A percentile compares a stretch with the other conserved stretches of the same genome.
Evolutionary conservation across 106 monocot species (phyloP).

Genomic region (Allium cepa): DNA sequence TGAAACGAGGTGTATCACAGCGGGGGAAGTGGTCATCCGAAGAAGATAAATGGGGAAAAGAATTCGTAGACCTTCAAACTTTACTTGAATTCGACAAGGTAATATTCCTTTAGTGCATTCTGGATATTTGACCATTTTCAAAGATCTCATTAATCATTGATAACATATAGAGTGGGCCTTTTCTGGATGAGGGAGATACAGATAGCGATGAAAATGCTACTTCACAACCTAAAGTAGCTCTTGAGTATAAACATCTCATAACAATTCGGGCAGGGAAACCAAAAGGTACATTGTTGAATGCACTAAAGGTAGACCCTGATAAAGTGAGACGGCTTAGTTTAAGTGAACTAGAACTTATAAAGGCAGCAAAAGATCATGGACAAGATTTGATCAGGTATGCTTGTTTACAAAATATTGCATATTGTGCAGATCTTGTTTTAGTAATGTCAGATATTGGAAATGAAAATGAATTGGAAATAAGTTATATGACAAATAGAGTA

Average conservation of each 20-base stretch:
- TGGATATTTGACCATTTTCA: neutral
- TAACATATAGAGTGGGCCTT: conserved; percentile 6
- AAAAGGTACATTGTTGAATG: conserved; percentile 33
- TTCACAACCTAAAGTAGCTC: conserved; percentile 10
- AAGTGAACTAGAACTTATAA: conserved; percentile 52
- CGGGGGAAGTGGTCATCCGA: conserved; percentile 23
- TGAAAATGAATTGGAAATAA: neutral
- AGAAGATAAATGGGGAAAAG: conserved; percentile 43
- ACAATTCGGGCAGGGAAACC: conserved; percentile 63
- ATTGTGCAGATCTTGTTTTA: neutral
- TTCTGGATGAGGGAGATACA: conserved; percentile 23
- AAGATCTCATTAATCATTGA: neutral
- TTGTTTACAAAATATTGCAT: neutral
- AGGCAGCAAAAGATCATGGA: conserved; percentile 28
- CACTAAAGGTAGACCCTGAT: conserved; percentile 43
- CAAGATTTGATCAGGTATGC: conserved; percentile 32
- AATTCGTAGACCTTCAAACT: conserved; percentile 39
- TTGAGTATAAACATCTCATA: conserved; percentile 50
- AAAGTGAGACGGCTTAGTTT: conserved; percentile 64
- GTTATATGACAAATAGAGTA: no score
- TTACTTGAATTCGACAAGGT: conserved; percentile 47
- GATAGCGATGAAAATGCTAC: conserved; percentile 26
- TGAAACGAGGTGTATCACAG: conserved; percentile 16
- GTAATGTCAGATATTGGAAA: neutral
- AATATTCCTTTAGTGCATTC: neutral